Base-by-base conservation (phyloP, 1,284 basidiomycete species). In the Xerocomus nothofagi region DNA sequence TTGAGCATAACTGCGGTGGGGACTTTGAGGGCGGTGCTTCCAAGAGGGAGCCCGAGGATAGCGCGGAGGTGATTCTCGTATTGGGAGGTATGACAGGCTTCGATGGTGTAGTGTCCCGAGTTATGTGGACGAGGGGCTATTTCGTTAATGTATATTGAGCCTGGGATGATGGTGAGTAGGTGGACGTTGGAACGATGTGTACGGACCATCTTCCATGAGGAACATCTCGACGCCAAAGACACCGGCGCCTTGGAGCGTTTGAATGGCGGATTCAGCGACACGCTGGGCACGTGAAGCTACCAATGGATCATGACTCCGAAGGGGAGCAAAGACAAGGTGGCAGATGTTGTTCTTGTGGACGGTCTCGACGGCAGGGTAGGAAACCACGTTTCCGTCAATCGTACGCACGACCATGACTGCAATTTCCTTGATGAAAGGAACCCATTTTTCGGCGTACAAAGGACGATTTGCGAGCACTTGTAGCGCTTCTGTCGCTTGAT, bases 181-280 rank as follows among this genome's bases (percentile, higher is more conserved):
- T 23, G 17, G 46, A 30, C 32, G 6, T 9, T 6, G 17, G 44
- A 6, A 34, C 7, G 9, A 44, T 21, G 46, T 8, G 20, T 20
- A 49, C 34, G 61, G 60, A 90, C 96, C 94, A 63, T 94, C 82
- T 24, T 78, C 72, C 79, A 97, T 81, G 40, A 98, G 74, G 72
- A 99, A 99, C 92, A 99, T 93, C 70, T 99, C 97, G 0, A 99
- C 96, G 4, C 95, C 96, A 72, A 98, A 99, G 24, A 98, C 84
- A 15, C 97, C 97, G 2, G 96, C 96, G 5, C 96, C 96, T 26
- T 81, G 71, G 30, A 99, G 82, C 3, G 87, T 86, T 49, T 76
- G 80, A 8, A 98, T 82, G 1, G 95, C 93, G 41, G 79, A 74
- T 68, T 96, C 91, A 0, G 97, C 97, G 36, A 97, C 75, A 18